Evolutionary conservation across 305 asterid genomes (phyloP).

Genomic region (Fraxinus xanthoxyloides): DNA sequence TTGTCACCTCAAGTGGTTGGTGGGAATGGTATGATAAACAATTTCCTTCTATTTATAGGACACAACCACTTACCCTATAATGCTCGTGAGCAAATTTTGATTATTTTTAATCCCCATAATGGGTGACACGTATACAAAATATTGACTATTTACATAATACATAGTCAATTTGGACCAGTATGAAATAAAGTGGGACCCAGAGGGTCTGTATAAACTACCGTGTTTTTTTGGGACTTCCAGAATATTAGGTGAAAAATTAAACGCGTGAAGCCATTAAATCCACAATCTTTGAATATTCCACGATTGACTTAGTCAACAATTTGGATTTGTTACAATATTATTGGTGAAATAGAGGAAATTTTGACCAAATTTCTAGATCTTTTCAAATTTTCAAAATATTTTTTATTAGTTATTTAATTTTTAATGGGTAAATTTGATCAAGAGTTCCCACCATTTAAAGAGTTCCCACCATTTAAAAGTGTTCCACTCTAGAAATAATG

Average conservation of each 20-base stretch:
- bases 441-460: too few species aligned
- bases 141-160: neutral
- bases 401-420: too few species aligned
- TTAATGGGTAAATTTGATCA: too few species aligned
- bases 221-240: conserved; percentile 1
- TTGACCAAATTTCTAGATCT: neutral
- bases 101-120: conserved; percentile 3
- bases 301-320: neutral
- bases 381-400: neutral
- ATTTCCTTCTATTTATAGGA: conserved; percentile 26
- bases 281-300: conserved; percentile 9
- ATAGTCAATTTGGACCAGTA: conserved; percentile 9
- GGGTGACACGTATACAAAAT: neutral
- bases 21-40: neutral
- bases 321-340: neutral
- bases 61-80: too few species aligned
- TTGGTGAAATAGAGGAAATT: neutral
- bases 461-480: too few species aligned
- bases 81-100: neutral
- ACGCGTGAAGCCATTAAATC: conserved; percentile 14
- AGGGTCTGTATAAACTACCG: neutral
- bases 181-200: neutral
- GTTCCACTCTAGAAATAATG: neutral
- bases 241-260: neutral
- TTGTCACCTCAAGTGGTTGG: conserved; percentile 6